Conservation (phyloP, 345 rosid genomes). For the Tarenaya hassleriana region DNA sequence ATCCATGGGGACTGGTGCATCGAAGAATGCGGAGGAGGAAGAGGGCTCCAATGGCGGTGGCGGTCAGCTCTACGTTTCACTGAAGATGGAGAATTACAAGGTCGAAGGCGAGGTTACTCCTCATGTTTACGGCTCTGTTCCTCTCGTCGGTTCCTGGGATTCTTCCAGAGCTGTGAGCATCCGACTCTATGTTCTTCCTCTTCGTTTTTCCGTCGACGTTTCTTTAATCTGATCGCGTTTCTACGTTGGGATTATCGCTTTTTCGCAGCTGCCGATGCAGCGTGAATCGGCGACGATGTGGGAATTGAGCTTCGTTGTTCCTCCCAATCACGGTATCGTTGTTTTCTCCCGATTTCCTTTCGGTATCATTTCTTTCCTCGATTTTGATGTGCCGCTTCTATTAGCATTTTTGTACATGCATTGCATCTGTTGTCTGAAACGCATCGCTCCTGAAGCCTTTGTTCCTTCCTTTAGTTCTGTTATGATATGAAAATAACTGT, state of each 20-base stretch:
- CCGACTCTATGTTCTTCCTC: neutral
- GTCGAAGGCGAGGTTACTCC: no score
- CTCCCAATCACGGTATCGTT: slow-evolving; percentile 81
- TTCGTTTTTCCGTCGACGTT: slow-evolving; percentile 5
- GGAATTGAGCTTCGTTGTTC: slow-evolving; percentile 90
- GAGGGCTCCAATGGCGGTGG: slow-evolving; percentile 62
- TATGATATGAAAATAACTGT: no score
- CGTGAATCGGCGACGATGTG: slow-evolving; percentile 92
- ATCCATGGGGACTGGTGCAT: slow-evolving; percentile 72
- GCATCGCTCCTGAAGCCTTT: slow-evolving; percentile 52
- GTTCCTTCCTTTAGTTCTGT: no score
- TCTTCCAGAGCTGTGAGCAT: slow-evolving; percentile 68
- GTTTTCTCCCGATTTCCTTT: slow-evolving; percentile 31
- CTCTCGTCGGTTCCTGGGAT: slow-evolving; percentile 95
- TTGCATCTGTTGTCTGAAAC: slow-evolving; percentile 1
- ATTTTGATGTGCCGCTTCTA: slow-evolving; percentile 7
- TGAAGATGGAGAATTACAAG: slow-evolving; percentile 74
- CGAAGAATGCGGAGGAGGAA: slow-evolving; percentile 60
- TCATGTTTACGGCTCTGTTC: slow-evolving; percentile 63
- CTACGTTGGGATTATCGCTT: slow-evolving; percentile 20
- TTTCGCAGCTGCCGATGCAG: slow-evolving; percentile 61
- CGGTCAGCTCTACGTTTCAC: slow-evolving; percentile 80
- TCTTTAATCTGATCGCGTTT: slow-evolving; percentile 1
- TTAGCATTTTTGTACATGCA: neutral
- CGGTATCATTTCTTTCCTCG: slow-evolving; percentile 31